Percentiles rank a stretch among this genome's conserved stretches.
phyloP scores from a whole-genome alignment of 1,284 basidiomycete species.

The Ustilago loliicola region DNA sequence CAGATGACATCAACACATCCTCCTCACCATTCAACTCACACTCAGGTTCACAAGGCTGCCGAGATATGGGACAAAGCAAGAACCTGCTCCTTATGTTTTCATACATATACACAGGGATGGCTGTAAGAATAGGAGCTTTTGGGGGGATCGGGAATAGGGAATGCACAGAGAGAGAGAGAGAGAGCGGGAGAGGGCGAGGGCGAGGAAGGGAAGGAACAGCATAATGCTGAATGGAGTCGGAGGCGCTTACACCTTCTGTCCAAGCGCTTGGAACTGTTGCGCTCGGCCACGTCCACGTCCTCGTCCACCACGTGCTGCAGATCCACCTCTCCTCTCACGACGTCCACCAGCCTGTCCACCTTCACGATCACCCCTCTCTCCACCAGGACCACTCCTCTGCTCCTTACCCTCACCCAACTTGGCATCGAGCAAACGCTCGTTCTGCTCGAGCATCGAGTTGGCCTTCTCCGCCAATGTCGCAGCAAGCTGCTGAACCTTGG shows the following conservation, averaged over 20 bases:
- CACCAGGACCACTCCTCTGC: slow-evolving; percentile 41
- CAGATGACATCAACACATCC: neutral
- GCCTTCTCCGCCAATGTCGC: slow-evolving; percentile 84
- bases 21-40: neutral
- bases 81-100: slow-evolving; percentile 20
- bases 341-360: slow-evolving; percentile 53
- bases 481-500: slow-evolving; percentile 71
- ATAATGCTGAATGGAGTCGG: neutral
- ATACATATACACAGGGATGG: slow-evolving; percentile 24
- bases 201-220: neutral
- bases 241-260: slow-evolving; percentile 60
- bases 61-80: slow-evolving; percentile 17
- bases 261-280: slow-evolving; percentile 64
- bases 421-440: slow-evolving; percentile 91
- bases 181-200: neutral
- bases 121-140: slow-evolving; percentile 24
- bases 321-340: slow-evolving; percentile 62
- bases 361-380: slow-evolving; percentile 50
- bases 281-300: slow-evolving; percentile 62
- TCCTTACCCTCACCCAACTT: slow-evolving; percentile 78
- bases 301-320: slow-evolving; percentile 59
- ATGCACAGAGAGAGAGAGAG: slow-evolving; percentile 6
- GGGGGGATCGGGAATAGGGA: slow-evolving; percentile 16
- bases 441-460: slow-evolving; percentile 88
- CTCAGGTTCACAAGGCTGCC: neutral